These are phyloP conservation scores for Chrysosphaeria jannelii DNA, from an alignment of 2,329 filamentous ascomycete species.

Conservation along the genomic window DNA sequence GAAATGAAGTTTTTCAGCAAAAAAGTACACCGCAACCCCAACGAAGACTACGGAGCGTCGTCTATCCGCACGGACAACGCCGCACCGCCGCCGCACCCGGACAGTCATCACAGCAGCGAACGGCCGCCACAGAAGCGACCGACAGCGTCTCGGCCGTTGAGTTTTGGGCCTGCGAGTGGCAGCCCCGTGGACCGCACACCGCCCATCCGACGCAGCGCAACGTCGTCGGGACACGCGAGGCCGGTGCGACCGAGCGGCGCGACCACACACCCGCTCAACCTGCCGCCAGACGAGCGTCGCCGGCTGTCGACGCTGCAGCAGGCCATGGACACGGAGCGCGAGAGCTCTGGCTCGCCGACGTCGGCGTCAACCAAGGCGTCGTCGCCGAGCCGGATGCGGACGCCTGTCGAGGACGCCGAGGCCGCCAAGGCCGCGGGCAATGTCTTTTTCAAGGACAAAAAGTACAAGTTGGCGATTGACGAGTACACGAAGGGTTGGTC, in stretches of 20 bases:
- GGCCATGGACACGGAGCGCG: conserved; percentile 55
- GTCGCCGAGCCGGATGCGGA: conserved; percentile 8
- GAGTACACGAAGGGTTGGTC: conserved; percentile 75
- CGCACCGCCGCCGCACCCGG: too few relatives aligned
- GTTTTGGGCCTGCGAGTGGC: conserved; percentile 1
- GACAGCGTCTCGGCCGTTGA: not conserved
- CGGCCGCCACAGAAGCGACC: conserved; percentile 1
- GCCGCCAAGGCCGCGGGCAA: conserved; percentile 79
- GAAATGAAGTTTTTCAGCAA: conserved; percentile 23
- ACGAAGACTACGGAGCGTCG: too few relatives aligned
- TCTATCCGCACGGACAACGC: too few relatives aligned
- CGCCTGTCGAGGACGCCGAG: conserved; percentile 53
- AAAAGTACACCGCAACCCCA: conserved; percentile 16
- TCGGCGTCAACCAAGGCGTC: conserved; percentile 10
- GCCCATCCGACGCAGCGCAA: conserved; percentile 12
- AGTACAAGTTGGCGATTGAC: conserved; percentile 63
- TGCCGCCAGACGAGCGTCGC: conserved; percentile 66
- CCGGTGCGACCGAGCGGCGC: too few relatives aligned
- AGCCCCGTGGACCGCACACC: conserved; percentile 4
- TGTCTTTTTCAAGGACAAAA: conserved; percentile 85
- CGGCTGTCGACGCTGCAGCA: conserved; percentile 37
- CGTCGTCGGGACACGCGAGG: too few relatives aligned
- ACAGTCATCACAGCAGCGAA: too few relatives aligned
- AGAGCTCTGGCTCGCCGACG: conserved; percentile 13
- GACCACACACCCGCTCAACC: conserved; percentile 69